These are phyloP conservation scores for Leccinum incarnatum DNA, from an alignment of 768 basidiomycete genomes.

Conservation along the genomic window DNA sequence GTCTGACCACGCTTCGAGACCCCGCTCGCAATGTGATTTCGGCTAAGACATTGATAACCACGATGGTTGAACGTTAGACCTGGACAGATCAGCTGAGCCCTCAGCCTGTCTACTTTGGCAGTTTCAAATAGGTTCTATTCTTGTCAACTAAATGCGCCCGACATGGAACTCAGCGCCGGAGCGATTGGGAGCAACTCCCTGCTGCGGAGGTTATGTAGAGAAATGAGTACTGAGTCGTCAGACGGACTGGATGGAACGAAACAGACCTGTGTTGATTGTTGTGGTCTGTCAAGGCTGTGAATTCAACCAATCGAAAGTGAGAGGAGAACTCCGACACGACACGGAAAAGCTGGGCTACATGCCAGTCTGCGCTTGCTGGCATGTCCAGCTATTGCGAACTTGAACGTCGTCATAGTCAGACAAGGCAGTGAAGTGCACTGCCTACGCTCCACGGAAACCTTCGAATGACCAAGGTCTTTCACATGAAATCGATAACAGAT, in stretches of 20 bases:
- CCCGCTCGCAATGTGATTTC: conserved; percentile 6
- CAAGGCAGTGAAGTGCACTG: not conserved
- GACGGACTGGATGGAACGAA: not conserved
- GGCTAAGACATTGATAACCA: conserved; percentile 21
- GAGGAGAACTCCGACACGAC: too few species aligned
- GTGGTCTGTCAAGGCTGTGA: not conserved
- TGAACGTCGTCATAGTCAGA: too few species aligned
- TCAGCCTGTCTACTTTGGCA: conserved; percentile 4
- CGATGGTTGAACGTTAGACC: not conserved
- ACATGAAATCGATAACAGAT: not conserved
- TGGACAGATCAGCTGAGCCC: not conserved
- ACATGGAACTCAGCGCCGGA: not conserved
- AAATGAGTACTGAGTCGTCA: not conserved
- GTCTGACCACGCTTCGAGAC: conserved; percentile 12
- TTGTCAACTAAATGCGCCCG: not conserved
- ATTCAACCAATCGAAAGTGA: conserved; percentile 5
- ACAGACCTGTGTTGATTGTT: not conserved
- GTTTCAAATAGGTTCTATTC: conserved; percentile 5
- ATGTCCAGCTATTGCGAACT: too few species aligned
- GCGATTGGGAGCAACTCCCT: not conserved
- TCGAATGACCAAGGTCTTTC: not conserved
- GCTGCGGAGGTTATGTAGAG: not conserved
- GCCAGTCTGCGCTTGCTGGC: not conserved
- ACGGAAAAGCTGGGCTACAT: not conserved
- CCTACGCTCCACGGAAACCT: not conserved